These are phyloP conservation scores for Betula pendula DNA, from an alignment of 306 rosid species.

Conservation along the genomic window DNA sequence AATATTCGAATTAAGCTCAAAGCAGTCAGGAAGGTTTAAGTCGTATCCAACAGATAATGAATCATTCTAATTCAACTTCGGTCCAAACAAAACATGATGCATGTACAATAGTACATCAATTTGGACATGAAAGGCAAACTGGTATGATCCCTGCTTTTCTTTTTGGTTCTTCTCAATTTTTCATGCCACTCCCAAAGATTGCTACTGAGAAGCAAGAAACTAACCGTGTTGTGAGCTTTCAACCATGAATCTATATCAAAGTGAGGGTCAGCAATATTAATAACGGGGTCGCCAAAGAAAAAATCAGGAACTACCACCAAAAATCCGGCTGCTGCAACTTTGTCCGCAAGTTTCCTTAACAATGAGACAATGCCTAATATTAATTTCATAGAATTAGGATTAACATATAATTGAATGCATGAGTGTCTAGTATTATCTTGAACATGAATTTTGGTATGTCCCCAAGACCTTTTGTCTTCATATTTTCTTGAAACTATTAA, in stretches of 20 bases:
- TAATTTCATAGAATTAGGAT: not conserved
- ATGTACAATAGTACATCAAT: not conserved
- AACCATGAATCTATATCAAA: slow-evolving; percentile 28
- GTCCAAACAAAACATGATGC: not conserved
- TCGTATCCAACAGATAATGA: not conserved
- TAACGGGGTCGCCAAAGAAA: slow-evolving; percentile 42
- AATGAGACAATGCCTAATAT: slow-evolving; percentile 18
- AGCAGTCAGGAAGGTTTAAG: not conserved
- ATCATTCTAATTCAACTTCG: not conserved
- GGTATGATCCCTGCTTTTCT: not conserved
- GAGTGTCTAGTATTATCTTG: not conserved
- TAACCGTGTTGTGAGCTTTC: slow-evolving; percentile 46
- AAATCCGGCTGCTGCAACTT: slow-evolving; percentile 52
- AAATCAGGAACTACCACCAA: slow-evolving; percentile 70
- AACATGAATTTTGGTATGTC: not conserved
- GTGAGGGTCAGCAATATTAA: slow-evolving; percentile 26
- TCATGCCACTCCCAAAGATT: not conserved
- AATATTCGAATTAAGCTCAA: not conserved
- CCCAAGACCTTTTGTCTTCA: too few species aligned
- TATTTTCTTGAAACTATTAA: too few species aligned
- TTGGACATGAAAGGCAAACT: not conserved
- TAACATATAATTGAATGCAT: not conserved
- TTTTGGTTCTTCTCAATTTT: not conserved
- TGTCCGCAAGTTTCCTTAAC: slow-evolving; percentile 62
- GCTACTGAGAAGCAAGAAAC: slow-evolving; percentile 16